A percentile compares a stretch with the other conserved stretches of the same genome.
phyloP scores from a whole-genome alignment of 345 rosid genomes.

The Sonneratia alba region DNA sequence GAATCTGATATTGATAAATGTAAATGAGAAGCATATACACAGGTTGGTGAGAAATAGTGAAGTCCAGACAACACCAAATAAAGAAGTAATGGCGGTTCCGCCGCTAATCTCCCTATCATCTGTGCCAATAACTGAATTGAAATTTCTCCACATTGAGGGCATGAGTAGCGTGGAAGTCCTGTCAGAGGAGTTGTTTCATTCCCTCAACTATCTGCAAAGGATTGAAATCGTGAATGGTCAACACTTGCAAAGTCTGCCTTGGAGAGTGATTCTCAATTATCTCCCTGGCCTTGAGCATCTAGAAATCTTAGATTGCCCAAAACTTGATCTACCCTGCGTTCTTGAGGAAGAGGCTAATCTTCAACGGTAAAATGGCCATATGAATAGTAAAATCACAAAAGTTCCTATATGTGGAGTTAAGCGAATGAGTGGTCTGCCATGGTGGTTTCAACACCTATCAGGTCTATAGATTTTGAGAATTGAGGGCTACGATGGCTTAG shows the following conservation, averaged over 20 bases:
- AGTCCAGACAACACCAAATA: neutral
- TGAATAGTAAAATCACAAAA: too few species aligned
- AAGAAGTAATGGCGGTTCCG: too few species aligned
- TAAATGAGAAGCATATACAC: too few species aligned
- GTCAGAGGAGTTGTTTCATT: neutral
- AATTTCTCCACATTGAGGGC: too few species aligned
- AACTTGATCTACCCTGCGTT: neutral
- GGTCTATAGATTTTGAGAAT: neutral
- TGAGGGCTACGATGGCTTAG: neutral
- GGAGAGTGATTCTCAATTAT: neutral
- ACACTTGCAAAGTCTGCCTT: neutral
- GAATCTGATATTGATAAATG: too few species aligned
- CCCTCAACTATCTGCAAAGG: constrained; percentile 1
- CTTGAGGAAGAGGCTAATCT: neutral
- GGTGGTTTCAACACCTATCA: neutral
- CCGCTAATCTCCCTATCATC: too few species aligned
- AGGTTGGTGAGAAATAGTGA: too few species aligned
- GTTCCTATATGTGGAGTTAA: neutral
- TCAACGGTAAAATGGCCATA: too few species aligned
- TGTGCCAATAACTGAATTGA: too few species aligned
- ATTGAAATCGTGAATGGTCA: neutral
- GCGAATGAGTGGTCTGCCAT: neutral
- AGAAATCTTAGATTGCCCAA: neutral
- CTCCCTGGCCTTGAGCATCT: neutral
- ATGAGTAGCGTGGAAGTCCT: too few species aligned